A percentile compares a stretch with the other conserved stretches of the same genome.
Conservation (phyloP, 1,284 basidiomycete species). For the Sutorius eximius region DNA sequence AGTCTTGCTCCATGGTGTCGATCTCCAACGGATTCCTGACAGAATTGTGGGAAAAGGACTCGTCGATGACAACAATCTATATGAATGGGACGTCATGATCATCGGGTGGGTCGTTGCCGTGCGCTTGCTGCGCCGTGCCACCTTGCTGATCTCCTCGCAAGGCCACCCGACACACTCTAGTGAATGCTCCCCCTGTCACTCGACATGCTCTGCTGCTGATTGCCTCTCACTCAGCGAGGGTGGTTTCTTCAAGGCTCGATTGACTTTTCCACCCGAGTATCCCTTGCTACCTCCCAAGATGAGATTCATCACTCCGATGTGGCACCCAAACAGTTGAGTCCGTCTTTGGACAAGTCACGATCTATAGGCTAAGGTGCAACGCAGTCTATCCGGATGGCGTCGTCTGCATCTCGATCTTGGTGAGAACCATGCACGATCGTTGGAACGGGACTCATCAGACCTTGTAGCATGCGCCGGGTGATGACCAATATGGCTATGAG, state of each 20-base stretch:
- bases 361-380: slow-evolving; percentile 8
- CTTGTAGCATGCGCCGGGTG: slow-evolving; percentile 86
- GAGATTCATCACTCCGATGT: slow-evolving; percentile 95
- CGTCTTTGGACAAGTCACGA: not conserved
- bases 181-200: slow-evolving; percentile 43
- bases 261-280: slow-evolving; percentile 89
- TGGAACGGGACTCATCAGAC: slow-evolving; percentile 4
- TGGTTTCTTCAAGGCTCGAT: slow-evolving; percentile 86
- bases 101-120: slow-evolving; percentile 69
- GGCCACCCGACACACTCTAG: slow-evolving; percentile 90
- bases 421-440: slow-evolving; percentile 40
- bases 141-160: slow-evolving; percentile 37
- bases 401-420: slow-evolving; percentile 96
- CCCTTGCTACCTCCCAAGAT: slow-evolving; percentile 94
- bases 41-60: slow-evolving; percentile 58
- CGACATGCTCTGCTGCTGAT: slow-evolving; percentile 6
- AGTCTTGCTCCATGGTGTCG: slow-evolving; percentile 23
- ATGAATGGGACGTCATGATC: slow-evolving; percentile 92
- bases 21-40: slow-evolving; percentile 33
- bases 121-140: not conserved
- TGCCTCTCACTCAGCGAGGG: slow-evolving; percentile 67
- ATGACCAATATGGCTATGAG: slow-evolving; percentile 98
- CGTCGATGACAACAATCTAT: slow-evolving; percentile 89
- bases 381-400: slow-evolving; percentile 87
- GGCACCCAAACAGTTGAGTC: slow-evolving; percentile 94